Evolutionary conservation across 192 early-diverging fungal species (phyloP), one percentile per base, ranked within the genome.

Genomic region (Coemansia sp.): DNA sequence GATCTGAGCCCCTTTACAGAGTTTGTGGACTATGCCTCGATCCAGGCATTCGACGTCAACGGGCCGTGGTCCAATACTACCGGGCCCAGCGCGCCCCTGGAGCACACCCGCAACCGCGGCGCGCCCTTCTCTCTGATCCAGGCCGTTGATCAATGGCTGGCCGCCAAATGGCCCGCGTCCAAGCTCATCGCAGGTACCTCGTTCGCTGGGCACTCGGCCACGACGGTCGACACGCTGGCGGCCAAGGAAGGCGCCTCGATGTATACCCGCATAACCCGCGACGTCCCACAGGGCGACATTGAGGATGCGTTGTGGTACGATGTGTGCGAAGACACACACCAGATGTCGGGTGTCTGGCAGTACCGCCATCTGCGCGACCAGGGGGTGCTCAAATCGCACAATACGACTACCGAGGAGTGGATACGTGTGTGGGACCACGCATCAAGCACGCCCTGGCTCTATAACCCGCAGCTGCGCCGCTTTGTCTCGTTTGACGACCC

Each of bases 401-500:
- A 64, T 5, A 51, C 53, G 2, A 53, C 73, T 17, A 73, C 68
- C 30, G 64, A 56, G 36, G 79, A 80, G 30, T 86, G 83, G 83
- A 49, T 59, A 6, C 54, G 76, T 0, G 43, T 75, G 37, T 81
- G 78, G 80, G 80, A 85, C 48, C 47, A 71, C 12, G 34, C 42
- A 31, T 54, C 77, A 11, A 46, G 77, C 23, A 78, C 76, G 16
- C 80, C 80, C 22, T 79, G 80, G 70, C 46, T 75, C 49, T 80
- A 77, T 36, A 80, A 81, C 37, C 64, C 77, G 8, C 52, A 67
- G 7, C 73, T 67, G 50, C 80, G 81, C 28, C 69, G 77, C 6
- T 90, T 81, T 44, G 77, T 90, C 28, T 85, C 85, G 8, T 90
- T 89, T 52, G 88, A 90, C 46, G 88, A 90, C 50, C 67, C 77